These are phyloP conservation scores for Lentinula aciculospora DNA, from an alignment of 768 basidiomycete genomes.

Conservation along the genomic window DNA sequence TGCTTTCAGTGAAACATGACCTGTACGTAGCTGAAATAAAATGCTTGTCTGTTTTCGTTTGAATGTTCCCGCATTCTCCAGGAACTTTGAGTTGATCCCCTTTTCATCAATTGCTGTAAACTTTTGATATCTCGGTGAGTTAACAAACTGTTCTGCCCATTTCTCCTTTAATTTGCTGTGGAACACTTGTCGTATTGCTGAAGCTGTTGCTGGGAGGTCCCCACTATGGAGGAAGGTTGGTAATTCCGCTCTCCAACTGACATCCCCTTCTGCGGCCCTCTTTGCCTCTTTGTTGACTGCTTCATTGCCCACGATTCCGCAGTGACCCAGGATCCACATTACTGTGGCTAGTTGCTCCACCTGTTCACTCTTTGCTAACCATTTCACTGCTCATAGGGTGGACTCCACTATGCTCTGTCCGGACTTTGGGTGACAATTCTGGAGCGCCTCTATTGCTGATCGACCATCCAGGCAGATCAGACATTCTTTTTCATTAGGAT, in stretches of 20 bases:
- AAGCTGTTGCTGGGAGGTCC: neutral
- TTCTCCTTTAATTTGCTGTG: neutral
- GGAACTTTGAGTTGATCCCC: neutral
- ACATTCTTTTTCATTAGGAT: neutral
- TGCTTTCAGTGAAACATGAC: conserved; percentile 20
- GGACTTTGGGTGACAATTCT: neutral
- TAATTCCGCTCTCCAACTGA: neutral
- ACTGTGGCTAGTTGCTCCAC: neutral
- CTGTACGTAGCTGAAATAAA: conserved; percentile 23
- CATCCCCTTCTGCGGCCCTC: neutral
- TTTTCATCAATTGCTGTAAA: neutral
- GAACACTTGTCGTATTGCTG: neutral
- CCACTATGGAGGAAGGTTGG: neutral
- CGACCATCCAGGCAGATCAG: neutral
- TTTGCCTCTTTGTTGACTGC: neutral
- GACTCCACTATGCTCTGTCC: neutral
- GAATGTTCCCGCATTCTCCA: neutral
- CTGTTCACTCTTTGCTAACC: neutral
- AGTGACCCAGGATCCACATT: neutral
- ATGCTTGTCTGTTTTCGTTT: conserved; percentile 11
- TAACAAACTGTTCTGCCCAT: neutral
- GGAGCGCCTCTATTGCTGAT: neutral
- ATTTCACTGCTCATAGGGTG: neutral
- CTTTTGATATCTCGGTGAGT: neutral
- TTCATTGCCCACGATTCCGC: neutral